Evolutionary conservation across 495 filamentous ascomycete species (phyloP).

Genomic region (Cryomyces antarcticus): DNA sequence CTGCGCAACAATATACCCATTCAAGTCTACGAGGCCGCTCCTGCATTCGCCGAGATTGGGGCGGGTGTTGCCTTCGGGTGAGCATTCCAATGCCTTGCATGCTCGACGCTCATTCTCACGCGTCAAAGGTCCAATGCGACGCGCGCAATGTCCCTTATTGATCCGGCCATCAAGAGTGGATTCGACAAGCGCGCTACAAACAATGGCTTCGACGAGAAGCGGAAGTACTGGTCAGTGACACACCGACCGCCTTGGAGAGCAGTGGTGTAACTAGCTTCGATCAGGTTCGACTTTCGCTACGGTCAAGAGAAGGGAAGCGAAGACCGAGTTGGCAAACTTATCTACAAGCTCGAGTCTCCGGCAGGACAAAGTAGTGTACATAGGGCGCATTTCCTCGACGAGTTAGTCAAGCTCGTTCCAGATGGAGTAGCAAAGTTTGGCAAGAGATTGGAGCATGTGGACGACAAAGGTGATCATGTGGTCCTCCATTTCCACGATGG

Average conservation of each 20-base stretch:
- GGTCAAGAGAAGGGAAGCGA: slow-evolving; percentile 8
- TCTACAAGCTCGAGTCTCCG: slow-evolving; percentile 13
- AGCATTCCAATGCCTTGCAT: slow-evolving; percentile 29
- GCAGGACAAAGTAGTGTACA: slow-evolving; percentile 23
- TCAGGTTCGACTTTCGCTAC: slow-evolving; percentile 9
- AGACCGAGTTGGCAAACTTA: slow-evolving; percentile 9
- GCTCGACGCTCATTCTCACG: slow-evolving; percentile 3
- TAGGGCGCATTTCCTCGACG: slow-evolving; percentile 38
- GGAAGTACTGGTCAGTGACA: slow-evolving; percentile 3
- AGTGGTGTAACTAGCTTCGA: too few species aligned
- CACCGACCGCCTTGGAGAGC: too few species aligned
- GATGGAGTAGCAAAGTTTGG: slow-evolving; percentile 20
- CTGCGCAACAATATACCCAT: slow-evolving; percentile 9
- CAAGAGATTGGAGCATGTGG: slow-evolving; percentile 19
- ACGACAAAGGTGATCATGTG: slow-evolving; percentile 13
- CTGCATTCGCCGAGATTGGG: slow-evolving; percentile 27
- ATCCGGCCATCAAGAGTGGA: slow-evolving; percentile 24
- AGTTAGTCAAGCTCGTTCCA: slow-evolving; percentile 34
- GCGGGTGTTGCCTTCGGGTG: slow-evolving; percentile 37
- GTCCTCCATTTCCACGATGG: slow-evolving; percentile 35
- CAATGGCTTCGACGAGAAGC: slow-evolving; percentile 7
- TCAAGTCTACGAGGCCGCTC: slow-evolving; percentile 11
- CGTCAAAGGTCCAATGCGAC: too few species aligned
- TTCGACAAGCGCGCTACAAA: slow-evolving; percentile 18
- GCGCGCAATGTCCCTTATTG: slow-evolving; percentile 28